These are phyloP conservation scores for Alternaria sp. DNA, from an alignment of 2,329 filamentous ascomycete genomes.

Conservation along the genomic window DNA sequence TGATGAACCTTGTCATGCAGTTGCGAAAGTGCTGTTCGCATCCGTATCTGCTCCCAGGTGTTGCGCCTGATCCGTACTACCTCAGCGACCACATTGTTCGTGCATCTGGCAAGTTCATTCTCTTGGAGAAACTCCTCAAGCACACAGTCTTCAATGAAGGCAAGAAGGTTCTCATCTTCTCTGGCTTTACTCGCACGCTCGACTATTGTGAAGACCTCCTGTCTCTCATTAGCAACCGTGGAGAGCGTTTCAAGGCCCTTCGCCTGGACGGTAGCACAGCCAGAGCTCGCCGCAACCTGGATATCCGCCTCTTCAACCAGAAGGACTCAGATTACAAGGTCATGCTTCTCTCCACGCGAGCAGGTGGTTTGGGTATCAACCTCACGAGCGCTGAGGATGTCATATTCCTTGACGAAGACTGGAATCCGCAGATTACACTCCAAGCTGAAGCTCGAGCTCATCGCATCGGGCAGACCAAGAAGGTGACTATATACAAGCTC, in stretches of 20 bases:
- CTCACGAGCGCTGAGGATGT: slow-evolving; percentile 64
- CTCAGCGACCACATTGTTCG: slow-evolving; percentile 59
- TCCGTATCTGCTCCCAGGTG: slow-evolving; percentile 61
- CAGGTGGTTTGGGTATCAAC: slow-evolving; percentile 65
- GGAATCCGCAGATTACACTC: slow-evolving; percentile 63
- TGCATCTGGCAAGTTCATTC: slow-evolving; percentile 65
- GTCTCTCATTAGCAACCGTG: slow-evolving; percentile 53
- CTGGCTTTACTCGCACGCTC: slow-evolving; percentile 62
- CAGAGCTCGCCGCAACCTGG: slow-evolving; percentile 61
- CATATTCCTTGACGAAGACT: slow-evolving; percentile 65
- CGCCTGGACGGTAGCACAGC: slow-evolving; percentile 62
- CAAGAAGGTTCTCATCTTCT: slow-evolving; percentile 67
- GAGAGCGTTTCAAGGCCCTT: slow-evolving; percentile 56
- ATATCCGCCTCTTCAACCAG: slow-evolving; percentile 63
- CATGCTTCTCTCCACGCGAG: slow-evolving; percentile 65
- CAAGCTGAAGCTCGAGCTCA: slow-evolving; percentile 65
- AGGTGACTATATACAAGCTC: slow-evolving; percentile 65
- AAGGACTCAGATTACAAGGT: slow-evolving; percentile 58
- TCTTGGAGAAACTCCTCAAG: slow-evolving; percentile 61
- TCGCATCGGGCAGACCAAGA: slow-evolving; percentile 63
- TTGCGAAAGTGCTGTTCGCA: slow-evolving; percentile 65
- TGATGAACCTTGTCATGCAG: slow-evolving; percentile 66
- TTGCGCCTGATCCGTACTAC: slow-evolving; percentile 57
- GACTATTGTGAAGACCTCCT: slow-evolving; percentile 63
- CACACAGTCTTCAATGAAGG: slow-evolving; percentile 59